phyloP scores from a whole-genome alignment of 345 rosid species.

The Moricandia arvensis region DNA sequence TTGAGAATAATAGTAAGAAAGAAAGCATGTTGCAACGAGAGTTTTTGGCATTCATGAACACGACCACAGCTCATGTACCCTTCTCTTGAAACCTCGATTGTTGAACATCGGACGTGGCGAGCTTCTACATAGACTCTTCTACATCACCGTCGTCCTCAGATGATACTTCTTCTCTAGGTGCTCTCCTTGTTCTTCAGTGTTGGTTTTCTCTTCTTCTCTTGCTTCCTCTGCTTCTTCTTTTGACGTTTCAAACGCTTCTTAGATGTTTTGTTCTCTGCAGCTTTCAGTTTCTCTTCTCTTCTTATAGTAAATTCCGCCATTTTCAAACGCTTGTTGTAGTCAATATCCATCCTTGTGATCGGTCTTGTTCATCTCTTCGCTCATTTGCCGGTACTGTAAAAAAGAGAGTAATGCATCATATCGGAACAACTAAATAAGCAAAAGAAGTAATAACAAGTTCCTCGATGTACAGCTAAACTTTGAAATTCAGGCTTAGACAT shows the following conservation, averaged over 20 bases:
- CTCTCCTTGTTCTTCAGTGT: slow-evolving; percentile 46
- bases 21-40: background rate
- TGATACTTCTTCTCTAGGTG: slow-evolving; percentile 45
- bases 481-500: background rate
- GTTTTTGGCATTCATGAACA: slow-evolving; percentile 1
- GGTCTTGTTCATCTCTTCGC: slow-evolving; percentile 87
- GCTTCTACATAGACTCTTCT: slow-evolving; percentile 37
- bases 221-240: slow-evolving; percentile 73
- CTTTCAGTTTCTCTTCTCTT: slow-evolving; percentile 79
- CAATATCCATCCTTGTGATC: slow-evolving; percentile 42
- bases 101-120: slow-evolving; percentile 30
- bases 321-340: slow-evolving; percentile 73
- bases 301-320: slow-evolving; percentile 65
- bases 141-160: slow-evolving; percentile 52
- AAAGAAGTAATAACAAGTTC: background rate
- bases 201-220: slow-evolving; percentile 59
- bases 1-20: background rate
- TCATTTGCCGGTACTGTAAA: slow-evolving; percentile 83
- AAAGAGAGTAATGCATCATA: slow-evolving; percentile 7
- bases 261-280: slow-evolving; percentile 73
- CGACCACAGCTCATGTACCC: background rate
- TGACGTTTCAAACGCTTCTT: slow-evolving; percentile 84
- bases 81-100: slow-evolving; percentile 27
- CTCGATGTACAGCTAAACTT: background rate
- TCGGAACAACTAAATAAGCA: background rate